Evolutionary conservation across 176 grass and related monocot species (phyloP).

Genomic region (Saccharum spontaneum): DNA sequence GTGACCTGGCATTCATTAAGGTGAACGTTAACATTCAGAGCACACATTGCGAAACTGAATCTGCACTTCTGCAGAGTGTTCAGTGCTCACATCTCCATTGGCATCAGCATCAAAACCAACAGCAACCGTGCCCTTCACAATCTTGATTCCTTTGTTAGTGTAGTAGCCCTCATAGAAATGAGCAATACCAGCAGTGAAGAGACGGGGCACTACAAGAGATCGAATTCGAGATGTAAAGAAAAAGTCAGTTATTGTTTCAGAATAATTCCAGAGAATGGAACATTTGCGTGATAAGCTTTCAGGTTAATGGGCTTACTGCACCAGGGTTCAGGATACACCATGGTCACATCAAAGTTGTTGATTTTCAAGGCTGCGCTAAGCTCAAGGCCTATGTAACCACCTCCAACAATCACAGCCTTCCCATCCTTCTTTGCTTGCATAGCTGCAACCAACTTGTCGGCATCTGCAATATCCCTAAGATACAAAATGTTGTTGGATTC

Average conservation of each 20-base stretch:
- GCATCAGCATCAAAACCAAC: constrained; percentile 77
- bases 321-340: constrained; percentile 99
- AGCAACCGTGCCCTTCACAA: constrained; percentile 81
- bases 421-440: constrained; percentile 91
- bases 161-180: constrained; percentile 96
- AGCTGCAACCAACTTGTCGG: constrained; percentile 77
- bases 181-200: constrained; percentile 88
- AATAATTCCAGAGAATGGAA: neutral
- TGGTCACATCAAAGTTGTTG: constrained; percentile 93
- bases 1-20: constrained; percentile 59
- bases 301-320: constrained; percentile 76
- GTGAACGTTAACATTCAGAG: constrained; percentile 3
- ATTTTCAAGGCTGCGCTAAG: constrained; percentile 75
- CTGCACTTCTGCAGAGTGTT: constrained; percentile 29
- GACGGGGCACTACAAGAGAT: constrained; percentile 76
- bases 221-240: neutral
- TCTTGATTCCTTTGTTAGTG: constrained; percentile 74
- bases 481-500: constrained; percentile 91
- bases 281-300: neutral
- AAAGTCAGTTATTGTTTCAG: neutral
- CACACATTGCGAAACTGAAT: neutral
- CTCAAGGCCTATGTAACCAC: constrained; percentile 97
- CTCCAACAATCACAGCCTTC: constrained; percentile 83
- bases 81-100: constrained; percentile 73
- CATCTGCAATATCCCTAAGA: constrained; percentile 77